A percentile compares a stretch with the other conserved stretches of the same genome.
These are phyloP conservation scores for Tephrocybe rancida DNA, from an alignment of 768 basidiomycete species.

Conservation along the genomic window DNA sequence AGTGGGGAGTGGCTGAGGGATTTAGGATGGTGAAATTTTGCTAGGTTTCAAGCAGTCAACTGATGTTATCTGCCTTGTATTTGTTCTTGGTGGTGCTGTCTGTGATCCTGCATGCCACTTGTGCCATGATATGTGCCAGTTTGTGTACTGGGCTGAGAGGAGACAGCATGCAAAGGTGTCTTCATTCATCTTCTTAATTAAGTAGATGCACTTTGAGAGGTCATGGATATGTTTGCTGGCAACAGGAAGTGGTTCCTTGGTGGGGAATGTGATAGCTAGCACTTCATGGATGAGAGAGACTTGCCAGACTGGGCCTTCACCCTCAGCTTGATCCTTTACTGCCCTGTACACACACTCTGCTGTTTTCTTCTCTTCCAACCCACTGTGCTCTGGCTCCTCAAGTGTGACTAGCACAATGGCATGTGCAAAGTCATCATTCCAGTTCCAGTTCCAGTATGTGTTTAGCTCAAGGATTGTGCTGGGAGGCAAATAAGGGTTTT, in stretches of 20 bases:
- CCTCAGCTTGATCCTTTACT: too few relatives aligned
- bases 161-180: neutral
- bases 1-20: neutral
- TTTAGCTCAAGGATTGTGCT: too few relatives aligned
- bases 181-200: neutral
- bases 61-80: neutral
- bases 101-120: neutral
- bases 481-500: too few relatives aligned
- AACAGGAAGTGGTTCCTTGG: neutral
- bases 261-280: too few relatives aligned
- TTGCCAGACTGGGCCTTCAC: too few relatives aligned
- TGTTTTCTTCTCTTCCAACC: too few relatives aligned
- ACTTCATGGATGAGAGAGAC: neutral
- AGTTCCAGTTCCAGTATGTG: too few relatives aligned
- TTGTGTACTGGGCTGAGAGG: neutral
- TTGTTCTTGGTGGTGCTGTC: neutral
- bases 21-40: neutral
- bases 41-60: neutral
- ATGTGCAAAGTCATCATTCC: too few relatives aligned
- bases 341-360: too few relatives aligned
- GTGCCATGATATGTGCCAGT: neutral
- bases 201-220: neutral
- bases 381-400: too few relatives aligned
- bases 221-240: neutral
- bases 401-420: too few relatives aligned